phyloP scores from a whole-genome alignment of 2,329 filamentous ascomycete species.

The Xylaria polymorpha region DNA sequence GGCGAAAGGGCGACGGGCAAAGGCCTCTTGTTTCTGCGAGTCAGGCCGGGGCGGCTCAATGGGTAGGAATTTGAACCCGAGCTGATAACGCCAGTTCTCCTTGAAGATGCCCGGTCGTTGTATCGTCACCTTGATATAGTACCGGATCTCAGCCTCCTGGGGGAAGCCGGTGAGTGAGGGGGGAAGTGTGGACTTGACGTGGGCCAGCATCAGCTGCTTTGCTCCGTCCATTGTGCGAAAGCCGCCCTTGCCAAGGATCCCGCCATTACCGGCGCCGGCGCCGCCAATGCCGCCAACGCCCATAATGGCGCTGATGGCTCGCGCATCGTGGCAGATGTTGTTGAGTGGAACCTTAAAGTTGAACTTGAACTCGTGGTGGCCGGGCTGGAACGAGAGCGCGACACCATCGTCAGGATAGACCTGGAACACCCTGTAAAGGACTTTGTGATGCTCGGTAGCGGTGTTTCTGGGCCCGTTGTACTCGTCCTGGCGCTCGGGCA shows the following conservation, averaged over 20 bases:
- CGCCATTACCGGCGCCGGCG: constrained; percentile 50
- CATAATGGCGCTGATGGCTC: constrained; percentile 64
- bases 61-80: constrained; percentile 86
- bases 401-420: constrained; percentile 74
- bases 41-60: constrained; percentile 86
- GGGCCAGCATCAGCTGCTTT: constrained; percentile 70
- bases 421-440: constrained; percentile 78
- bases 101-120: constrained; percentile 89
- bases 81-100: constrained; percentile 80
- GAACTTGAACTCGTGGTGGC: constrained; percentile 81
- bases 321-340: constrained; percentile 72
- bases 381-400: constrained; percentile 63
- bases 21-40: constrained; percentile 79
- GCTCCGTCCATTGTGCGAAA: constrained; percentile 72
- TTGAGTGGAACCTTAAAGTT: constrained; percentile 82
- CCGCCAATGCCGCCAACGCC: constrained; percentile 63
- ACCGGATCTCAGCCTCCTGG: constrained; percentile 87
- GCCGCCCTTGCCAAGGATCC: constrained; percentile 62
- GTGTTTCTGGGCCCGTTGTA: constrained; percentile 54
- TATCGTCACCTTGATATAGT: constrained; percentile 96
- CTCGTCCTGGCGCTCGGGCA: constrained; percentile 59
- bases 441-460: constrained; percentile 73
- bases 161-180: constrained; percentile 90
- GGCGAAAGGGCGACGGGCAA: constrained; percentile 77
- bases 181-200: constrained; percentile 87